phyloP scores from a whole-genome alignment of 176 grass and related monocot species.

The Elaeis guineensis region DNA sequence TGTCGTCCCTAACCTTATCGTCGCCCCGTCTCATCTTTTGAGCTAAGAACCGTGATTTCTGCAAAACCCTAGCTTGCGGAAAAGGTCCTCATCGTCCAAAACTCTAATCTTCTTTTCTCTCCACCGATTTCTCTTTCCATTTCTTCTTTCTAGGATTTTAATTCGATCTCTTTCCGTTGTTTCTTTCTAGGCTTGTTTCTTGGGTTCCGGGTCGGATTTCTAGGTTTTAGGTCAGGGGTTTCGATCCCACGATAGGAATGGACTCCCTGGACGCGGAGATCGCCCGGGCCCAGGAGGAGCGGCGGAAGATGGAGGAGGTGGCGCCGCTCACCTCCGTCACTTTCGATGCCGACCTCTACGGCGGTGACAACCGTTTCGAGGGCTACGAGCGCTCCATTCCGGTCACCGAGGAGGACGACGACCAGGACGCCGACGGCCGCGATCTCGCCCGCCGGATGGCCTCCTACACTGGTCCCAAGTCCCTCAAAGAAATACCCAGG shows the following conservation, averaged over 20 bases:
- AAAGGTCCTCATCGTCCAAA: too few species aligned
- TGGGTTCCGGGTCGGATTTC: too few species aligned
- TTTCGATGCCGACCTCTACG: conserved; percentile 92
- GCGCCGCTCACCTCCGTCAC: conserved; percentile 60
- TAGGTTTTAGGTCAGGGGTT: too few species aligned
- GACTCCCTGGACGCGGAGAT: conserved; percentile 75
- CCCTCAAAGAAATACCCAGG: conserved; percentile 43
- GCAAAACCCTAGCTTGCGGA: too few species aligned
- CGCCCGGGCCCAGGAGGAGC: conserved; percentile 78
- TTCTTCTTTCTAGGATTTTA: too few species aligned
- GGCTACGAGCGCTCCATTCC: conserved; percentile 90
- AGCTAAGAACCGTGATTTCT: too few species aligned
- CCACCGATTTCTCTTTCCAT: too few species aligned
- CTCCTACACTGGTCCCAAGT: conserved; percentile 61
- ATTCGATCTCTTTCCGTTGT: too few species aligned
- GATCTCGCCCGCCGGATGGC: conserved; percentile 55
- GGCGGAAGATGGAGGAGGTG: conserved; percentile 69
- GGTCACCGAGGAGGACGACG: conserved; percentile 56
- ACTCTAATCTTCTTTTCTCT: too few species aligned
- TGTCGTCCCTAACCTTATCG: too few species aligned
- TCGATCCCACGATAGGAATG: conserved; percentile 20
- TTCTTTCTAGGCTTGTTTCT: too few species aligned
- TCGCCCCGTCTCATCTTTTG: too few species aligned
- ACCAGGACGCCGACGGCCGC: conserved; percentile 23
- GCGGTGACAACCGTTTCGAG: conserved; percentile 67